phyloP scores from a whole-genome alignment of 2,329 filamentous ascomycete species.

The Trichoderma harzianum region DNA sequence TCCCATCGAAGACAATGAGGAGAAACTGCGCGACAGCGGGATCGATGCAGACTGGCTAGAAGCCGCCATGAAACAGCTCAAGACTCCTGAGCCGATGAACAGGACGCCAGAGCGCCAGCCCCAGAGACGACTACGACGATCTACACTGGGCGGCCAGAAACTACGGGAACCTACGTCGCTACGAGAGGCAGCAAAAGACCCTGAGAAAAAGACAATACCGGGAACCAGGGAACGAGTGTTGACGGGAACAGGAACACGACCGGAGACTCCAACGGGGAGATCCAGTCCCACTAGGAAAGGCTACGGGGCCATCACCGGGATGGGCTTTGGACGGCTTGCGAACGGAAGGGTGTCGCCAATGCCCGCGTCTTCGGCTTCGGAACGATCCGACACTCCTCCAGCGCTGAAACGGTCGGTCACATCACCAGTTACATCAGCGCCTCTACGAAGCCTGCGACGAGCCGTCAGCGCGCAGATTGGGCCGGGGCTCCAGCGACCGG shows the following conservation, averaged over 20 bases:
- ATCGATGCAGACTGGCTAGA: slow-evolving; percentile 50
- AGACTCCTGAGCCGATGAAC: slow-evolving; percentile 29
- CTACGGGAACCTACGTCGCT: slow-evolving; percentile 38
- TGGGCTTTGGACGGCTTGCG: slow-evolving; percentile 1
- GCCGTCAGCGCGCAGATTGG: slow-evolving; percentile 4
- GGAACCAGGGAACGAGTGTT: slow-evolving; percentile 19
- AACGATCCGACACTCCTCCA: slow-evolving; percentile 11
- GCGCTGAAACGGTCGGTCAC: slow-evolving; percentile 3
- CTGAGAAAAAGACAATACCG: slow-evolving; percentile 37
- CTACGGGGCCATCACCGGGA: slow-evolving; percentile 28
- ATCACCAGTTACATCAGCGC: background rate
- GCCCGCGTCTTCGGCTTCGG: slow-evolving; percentile 12
- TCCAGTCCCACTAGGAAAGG: slow-evolving; percentile 25
- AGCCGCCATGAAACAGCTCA: slow-evolving; percentile 23
- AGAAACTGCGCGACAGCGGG: slow-evolving; percentile 54
- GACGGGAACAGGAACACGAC: slow-evolving; percentile 20
- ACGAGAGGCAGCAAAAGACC: slow-evolving; percentile 41
- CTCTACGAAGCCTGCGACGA: background rate
- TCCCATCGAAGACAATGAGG: slow-evolving; percentile 29
- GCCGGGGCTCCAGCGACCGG: slow-evolving; percentile 5
- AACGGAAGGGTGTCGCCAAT: slow-evolving; percentile 8
- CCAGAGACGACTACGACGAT: slow-evolving; percentile 29
- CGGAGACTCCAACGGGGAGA: slow-evolving; percentile 16
- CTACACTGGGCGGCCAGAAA: slow-evolving; percentile 27
- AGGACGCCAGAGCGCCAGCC: background rate